phyloP scores from a whole-genome alignment of 2,329 filamentous ascomycete genomes.

The Dactylellina haptotyla region DNA sequence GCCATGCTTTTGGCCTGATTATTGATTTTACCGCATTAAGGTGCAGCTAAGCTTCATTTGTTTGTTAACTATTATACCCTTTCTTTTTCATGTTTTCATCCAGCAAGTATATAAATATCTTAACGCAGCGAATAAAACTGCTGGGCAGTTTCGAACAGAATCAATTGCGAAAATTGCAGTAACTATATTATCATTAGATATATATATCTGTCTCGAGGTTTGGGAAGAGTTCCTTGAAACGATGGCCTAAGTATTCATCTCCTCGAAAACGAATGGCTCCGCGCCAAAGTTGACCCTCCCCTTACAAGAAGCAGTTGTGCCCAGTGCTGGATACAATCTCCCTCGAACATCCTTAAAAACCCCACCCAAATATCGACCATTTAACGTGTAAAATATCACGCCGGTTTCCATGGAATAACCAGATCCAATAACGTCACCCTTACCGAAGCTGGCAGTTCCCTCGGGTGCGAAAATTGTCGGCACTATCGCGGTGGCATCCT shows the following conservation, averaged over 20 bases:
- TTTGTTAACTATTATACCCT: background rate
- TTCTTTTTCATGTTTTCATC: background rate
- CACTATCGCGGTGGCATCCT: background rate
- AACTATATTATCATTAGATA: too few species aligned
- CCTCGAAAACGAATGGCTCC: background rate
- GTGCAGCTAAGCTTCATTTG: background rate
- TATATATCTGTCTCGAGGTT: too few species aligned
- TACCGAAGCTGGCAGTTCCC: background rate
- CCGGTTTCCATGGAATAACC: background rate
- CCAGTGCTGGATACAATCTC: background rate
- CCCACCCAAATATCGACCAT: background rate
- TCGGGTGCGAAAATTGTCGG: background rate
- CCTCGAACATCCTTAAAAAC: background rate
- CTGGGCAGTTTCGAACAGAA: too few species aligned
- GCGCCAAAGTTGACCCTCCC: background rate
- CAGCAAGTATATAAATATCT: too few species aligned
- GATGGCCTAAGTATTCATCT: background rate
- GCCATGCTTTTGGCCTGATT: conserved; percentile 9
- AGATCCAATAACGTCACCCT: background rate
- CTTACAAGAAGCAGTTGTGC: background rate
- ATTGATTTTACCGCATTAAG: background rate
- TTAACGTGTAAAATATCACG: background rate
- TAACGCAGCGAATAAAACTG: too few species aligned
- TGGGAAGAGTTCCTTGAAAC: too few species aligned
- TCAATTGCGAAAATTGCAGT: too few species aligned